Percentiles rank a stretch among this genome's conserved stretches.
Conservation (phyloP, 2,329 filamentous ascomycete species). For the Chalaropsis thielavioides region DNA sequence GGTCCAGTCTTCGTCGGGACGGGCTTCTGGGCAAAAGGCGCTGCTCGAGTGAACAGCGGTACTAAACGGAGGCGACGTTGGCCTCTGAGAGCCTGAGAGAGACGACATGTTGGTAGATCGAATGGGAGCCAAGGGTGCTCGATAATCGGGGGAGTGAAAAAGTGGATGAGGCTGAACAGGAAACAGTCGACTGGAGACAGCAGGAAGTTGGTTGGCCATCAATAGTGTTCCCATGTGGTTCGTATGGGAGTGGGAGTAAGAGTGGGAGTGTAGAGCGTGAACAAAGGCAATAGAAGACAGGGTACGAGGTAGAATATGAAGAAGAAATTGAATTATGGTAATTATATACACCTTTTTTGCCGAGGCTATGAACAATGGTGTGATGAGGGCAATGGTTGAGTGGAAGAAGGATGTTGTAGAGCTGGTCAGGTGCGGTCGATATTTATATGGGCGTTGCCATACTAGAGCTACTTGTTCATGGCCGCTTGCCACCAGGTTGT, state of each 20-base stretch:
- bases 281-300: not conserved
- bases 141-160: not conserved
- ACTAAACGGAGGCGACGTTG: not conserved
- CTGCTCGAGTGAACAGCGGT: constrained; percentile 50
- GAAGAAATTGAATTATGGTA: not conserved
- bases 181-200: not conserved
- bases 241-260: not conserved
- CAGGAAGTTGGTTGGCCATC: not conserved
- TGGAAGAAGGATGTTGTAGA: not conserved
- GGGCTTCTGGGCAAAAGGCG: constrained; percentile 86
- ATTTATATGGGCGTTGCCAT: not conserved
- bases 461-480: not conserved
- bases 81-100: constrained; percentile 1
- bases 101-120: not conserved
- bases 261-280: not conserved
- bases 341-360: not conserved
- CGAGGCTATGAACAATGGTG: not conserved
- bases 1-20: constrained; percentile 96
- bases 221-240: not conserved
- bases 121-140: not conserved
- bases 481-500: constrained; percentile 1
- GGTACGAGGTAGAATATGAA: not conserved
- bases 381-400: not conserved
- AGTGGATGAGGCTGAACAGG: not conserved
- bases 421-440: not conserved